These are phyloP conservation scores for Citrus hindsii DNA, from an alignment of 345 rosid genomes.

Conservation along the genomic window DNA sequence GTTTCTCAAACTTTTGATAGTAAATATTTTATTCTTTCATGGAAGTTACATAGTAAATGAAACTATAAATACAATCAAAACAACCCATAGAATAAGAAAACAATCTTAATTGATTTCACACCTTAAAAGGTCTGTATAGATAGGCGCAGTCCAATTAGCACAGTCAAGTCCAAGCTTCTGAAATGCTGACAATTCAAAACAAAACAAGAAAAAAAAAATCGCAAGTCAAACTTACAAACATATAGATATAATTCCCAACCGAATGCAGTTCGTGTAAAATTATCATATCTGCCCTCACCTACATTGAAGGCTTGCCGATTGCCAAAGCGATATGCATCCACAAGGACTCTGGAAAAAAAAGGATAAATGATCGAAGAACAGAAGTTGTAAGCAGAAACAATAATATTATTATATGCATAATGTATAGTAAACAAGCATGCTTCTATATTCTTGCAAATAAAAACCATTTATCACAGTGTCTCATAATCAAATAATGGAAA, in stretches of 20 bases:
- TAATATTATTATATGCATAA: neutral
- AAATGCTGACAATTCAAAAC: slow-evolving; percentile 51
- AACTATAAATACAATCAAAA: neutral
- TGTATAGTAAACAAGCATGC: neutral
- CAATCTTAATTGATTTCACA: slow-evolving; percentile 16
- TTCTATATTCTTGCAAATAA: neutral
- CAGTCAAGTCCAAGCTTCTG: slow-evolving; percentile 94
- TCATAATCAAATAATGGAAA: neutral
- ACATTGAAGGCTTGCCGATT: slow-evolving; percentile 83
- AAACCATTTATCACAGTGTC: neutral
- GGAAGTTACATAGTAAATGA: neutral
- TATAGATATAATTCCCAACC: neutral
- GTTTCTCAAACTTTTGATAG: neutral
- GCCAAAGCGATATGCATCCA: slow-evolving; percentile 76
- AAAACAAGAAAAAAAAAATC: neutral
- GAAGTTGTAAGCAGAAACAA: neutral
- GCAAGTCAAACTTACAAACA: slow-evolving; percentile 14
- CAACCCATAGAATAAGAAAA: neutral
- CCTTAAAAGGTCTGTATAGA: slow-evolving; percentile 77
- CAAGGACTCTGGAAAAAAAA: slow-evolving; percentile 52
- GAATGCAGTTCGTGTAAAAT: slow-evolving; percentile 6
- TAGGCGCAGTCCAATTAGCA: slow-evolving; percentile 89
- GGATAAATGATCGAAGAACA: neutral
- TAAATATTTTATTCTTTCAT: neutral
- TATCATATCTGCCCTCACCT: slow-evolving; percentile 42